Evolutionary conservation across 2,329 filamentous ascomycete species (phyloP).

Genomic region (Microascus cirrosus): DNA sequence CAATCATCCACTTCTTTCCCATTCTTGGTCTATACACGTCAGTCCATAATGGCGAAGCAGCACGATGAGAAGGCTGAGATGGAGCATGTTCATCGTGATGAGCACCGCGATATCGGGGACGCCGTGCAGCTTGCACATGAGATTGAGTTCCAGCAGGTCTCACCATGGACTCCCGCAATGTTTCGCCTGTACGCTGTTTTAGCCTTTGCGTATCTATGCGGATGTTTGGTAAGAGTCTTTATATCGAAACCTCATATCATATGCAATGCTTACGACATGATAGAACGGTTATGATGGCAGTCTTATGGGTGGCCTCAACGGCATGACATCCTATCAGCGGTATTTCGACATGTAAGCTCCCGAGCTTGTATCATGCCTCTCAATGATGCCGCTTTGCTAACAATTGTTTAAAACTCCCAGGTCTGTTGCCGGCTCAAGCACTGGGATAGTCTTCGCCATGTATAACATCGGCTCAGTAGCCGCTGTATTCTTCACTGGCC

Average conservation of each 20-base stretch:
- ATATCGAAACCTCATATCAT: neutral
- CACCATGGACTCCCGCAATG: slow-evolving; percentile 19
- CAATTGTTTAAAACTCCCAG: neutral
- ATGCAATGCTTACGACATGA: neutral
- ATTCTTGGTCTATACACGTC: neutral
- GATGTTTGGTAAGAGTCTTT: slow-evolving; percentile 11
- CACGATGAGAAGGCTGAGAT: neutral
- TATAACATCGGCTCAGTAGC: slow-evolving; percentile 52
- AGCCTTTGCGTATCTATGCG: slow-evolving; percentile 15
- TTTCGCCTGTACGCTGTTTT: slow-evolving; percentile 13
- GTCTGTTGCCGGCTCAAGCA: neutral
- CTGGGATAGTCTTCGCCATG: slow-evolving; percentile 33
- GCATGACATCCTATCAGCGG: slow-evolving; percentile 39
- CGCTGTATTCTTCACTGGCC: slow-evolving; percentile 44
- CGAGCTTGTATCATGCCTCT: neutral
- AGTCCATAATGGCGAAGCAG: neutral
- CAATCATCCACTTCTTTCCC: neutral
- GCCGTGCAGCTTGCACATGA: slow-evolving; percentile 18
- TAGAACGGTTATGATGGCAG: slow-evolving; percentile 20
- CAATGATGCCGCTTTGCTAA: neutral
- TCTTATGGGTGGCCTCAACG: slow-evolving; percentile 46
- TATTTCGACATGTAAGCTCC: slow-evolving; percentile 25
- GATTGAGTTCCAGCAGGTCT: slow-evolving; percentile 20
- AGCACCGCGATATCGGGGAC: neutral
- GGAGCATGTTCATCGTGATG: neutral